A percentile compares a stretch with the other conserved stretches of the same genome.
These are phyloP conservation scores for Pilobolus umbonatus DNA, from an alignment of 192 early-diverging fungal species.

Conservation along the genomic window DNA sequence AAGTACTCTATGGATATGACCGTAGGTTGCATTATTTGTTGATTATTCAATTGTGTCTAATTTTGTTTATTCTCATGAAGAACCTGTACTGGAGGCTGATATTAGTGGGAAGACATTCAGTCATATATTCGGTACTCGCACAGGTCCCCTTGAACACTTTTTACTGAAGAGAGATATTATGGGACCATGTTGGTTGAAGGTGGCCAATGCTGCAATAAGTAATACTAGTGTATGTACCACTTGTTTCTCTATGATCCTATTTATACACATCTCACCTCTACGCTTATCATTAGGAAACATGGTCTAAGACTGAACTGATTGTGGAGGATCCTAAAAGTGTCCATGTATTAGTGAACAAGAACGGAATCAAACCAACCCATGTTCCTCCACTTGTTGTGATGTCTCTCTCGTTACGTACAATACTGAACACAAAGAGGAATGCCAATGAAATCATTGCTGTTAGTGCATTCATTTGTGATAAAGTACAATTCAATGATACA, in stretches of 20 bases:
- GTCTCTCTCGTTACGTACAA: conserved; percentile 80
- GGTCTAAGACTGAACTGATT: conserved; percentile 77
- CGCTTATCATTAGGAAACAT: conserved; percentile 69
- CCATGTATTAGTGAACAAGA: conserved; percentile 49
- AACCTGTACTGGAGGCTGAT: conserved; percentile 52
- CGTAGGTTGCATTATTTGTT: conserved; percentile 25
- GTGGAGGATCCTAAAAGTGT: conserved; percentile 71
- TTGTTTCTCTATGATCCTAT: too few relatives aligned
- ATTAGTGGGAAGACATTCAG: conserved; percentile 71
- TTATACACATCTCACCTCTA: too few relatives aligned
- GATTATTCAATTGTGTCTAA: background rate
- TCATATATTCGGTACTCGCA: conserved; percentile 84
- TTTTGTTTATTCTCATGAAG: conserved; percentile 33
- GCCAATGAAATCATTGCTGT: conserved; percentile 87
- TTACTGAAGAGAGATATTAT: conserved; percentile 91
- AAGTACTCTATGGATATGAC: conserved; percentile 75
- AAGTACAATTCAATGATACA: conserved; percentile 57
- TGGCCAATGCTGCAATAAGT: conserved; percentile 53
- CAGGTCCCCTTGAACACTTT: conserved; percentile 86
- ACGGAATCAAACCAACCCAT: conserved; percentile 34
- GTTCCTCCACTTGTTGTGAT: conserved; percentile 80
- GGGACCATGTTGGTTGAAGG: conserved; percentile 93
- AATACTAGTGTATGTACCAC: conserved; percentile 41
- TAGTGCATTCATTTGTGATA: conserved; percentile 68
- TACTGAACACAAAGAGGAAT: conserved; percentile 74